Base-by-base conservation (phyloP, 179 eudicot species). In the Spinacia oleracea region DNA sequence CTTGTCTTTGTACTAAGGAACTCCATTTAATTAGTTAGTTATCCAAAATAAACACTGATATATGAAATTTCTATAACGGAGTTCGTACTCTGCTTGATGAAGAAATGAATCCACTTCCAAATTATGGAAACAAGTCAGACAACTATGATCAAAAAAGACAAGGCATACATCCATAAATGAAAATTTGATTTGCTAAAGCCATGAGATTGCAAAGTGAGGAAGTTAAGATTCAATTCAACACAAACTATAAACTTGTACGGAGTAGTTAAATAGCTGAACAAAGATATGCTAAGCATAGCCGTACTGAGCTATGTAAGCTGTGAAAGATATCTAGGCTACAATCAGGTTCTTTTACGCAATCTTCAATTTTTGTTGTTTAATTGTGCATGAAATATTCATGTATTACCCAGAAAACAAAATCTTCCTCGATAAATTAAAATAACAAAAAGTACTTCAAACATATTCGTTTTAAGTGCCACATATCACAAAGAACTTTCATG, bases 151-250 rank as follows among this genome's bases (percentile, higher is more conserved):
- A 60, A 5, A 34, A 31, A 10, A 34, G 20, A 16, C 0, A 64
- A 64, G 42, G n/a, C 38, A n/a, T n/a, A n/a, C n/a, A n/a, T n/a
- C n/a, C n/a, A n/a, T 15, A 62, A 62, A 62, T 62, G 66, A 62
- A 15, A 27, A 15, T 12, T 14, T 6, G 32, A 63, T 2, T 63
- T 42, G 27, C 31, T 25, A 14, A 40, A 42, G 32, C 32, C 25
- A 70, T 45, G 73, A 43, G 16, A 25, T 70, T 1, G 55, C 53
- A 45, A 43, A 23, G 51, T 25, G 5, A 11, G n/a, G 20, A 45
- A 23, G 34, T 42, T n/a, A 25, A 42, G 73, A 11, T 23, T n/a
- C 21, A 27, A 64, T 14, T 20, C 32, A 32, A 64, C n/a, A n/a
- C 3, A 31, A 38, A 9, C 64, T 59, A 59, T 6, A 23, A 21